Percentiles rank a stretch among this genome's conserved stretches.
Conservation (phyloP, 331 rosid species). For the Spiraea crenata region DNA sequence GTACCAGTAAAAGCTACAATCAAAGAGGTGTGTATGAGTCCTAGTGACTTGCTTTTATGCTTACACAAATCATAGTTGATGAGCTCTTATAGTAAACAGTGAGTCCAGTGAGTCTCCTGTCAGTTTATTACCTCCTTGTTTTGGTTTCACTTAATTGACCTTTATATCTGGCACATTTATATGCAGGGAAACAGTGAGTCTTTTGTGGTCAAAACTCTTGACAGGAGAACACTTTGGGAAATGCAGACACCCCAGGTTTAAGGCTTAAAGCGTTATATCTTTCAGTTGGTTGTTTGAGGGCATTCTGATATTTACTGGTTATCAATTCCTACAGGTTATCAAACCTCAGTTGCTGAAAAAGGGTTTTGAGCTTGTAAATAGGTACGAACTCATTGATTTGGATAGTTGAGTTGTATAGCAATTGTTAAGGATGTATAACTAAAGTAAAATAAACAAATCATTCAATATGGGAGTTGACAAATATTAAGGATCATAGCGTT, state of each 20-base stretch:
- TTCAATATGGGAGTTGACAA: background rate
- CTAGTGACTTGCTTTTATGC: background rate
- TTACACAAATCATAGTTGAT: background rate
- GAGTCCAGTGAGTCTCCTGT: background rate
- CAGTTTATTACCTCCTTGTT: background rate
- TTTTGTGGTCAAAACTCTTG: conserved; percentile 77
- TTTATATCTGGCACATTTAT: conserved; percentile 22
- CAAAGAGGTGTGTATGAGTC: conserved; percentile 73
- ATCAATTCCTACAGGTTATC: conserved; percentile 54
- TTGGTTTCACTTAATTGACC: background rate
- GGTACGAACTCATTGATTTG: conserved; percentile 39
- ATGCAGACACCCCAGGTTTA: conserved; percentile 99
- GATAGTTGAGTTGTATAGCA: background rate
- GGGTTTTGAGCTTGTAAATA: conserved; percentile 88
- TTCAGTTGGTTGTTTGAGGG: conserved; percentile 12
- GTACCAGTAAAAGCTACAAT: conserved; percentile 95
- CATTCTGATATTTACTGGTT: background rate
- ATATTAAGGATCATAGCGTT: background rate
- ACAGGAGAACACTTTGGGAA: conserved; percentile 90
- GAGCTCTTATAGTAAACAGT: no score
- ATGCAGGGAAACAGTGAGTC: conserved; percentile 78
- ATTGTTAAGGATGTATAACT: background rate
- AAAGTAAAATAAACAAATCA: background rate
- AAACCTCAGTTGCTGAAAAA: conserved; percentile 77
- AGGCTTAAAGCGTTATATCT: conserved; percentile 5